Evolutionary conservation across 139 green algal species (phyloP).

Genomic region (Edaphochlamys debaryana): DNA sequence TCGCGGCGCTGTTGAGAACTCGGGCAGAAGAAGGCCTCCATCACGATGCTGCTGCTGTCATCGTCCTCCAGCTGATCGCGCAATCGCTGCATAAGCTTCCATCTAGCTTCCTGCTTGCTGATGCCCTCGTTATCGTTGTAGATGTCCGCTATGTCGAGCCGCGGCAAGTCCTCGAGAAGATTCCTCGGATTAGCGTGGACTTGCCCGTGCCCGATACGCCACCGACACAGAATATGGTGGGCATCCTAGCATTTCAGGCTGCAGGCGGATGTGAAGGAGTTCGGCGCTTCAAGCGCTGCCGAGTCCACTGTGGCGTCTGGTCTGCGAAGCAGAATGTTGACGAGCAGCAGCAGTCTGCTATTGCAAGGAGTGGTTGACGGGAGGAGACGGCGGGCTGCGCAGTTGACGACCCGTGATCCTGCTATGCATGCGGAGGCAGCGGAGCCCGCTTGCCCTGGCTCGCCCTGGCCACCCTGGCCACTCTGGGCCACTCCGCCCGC

Average conservation of each 20-base stretch:
- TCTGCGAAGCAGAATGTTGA: no score
- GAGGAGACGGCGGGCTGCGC: no score
- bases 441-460: no score
- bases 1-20: background rate
- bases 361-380: background rate
- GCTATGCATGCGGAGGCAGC: no score
- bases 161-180: background rate
- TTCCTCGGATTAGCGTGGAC: background rate
- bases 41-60: background rate
- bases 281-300: no score
- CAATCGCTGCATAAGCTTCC: background rate
- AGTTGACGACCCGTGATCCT: background rate
- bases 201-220: background rate
- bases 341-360: no score
- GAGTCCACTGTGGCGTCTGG: no score
- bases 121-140: background rate
- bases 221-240: background rate
- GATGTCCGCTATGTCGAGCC: background rate
- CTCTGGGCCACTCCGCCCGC: no score
- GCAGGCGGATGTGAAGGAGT: no score
- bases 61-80: background rate
- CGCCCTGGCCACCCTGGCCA: no score
- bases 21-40: conserved; percentile 20
- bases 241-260: background rate
- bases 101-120: background rate